phyloP scores from a whole-genome alignment of 1,284 basidiomycete genomes.

The Cutaneotrichosporon arboriforme region DNA sequence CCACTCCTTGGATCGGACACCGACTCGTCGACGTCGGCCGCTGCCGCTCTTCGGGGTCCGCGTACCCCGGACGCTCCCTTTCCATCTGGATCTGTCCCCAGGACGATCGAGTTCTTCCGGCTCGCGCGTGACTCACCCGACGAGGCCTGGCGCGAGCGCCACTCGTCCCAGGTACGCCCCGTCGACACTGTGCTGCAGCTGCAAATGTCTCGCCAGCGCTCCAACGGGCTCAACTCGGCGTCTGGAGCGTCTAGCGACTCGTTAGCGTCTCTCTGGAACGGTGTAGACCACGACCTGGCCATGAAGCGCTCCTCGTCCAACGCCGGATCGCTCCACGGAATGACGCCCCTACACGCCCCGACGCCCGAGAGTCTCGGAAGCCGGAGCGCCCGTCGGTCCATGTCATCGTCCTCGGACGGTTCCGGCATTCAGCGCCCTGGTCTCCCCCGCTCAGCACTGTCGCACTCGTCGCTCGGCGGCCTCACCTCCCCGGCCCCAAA shows the following conservation, averaged over 20 bases:
- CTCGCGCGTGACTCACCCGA: conserved; percentile 35
- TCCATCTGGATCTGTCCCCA: conserved; percentile 32
- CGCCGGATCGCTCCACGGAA: conserved; percentile 22
- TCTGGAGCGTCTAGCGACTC: conserved; percentile 25
- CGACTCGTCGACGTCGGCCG: conserved; percentile 30
- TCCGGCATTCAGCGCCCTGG: conserved; percentile 7
- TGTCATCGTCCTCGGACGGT: conserved; percentile 20
- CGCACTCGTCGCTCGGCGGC: conserved; percentile 34
- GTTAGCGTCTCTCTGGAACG: conserved; percentile 27
- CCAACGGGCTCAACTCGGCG: conserved; percentile 2
- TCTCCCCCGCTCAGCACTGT: conserved; percentile 30
- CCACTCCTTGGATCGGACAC: conserved; percentile 36
- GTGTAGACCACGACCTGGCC: conserved; percentile 14
- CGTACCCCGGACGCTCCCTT: not conserved
- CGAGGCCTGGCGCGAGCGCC: conserved; percentile 35
- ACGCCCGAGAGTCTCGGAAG: not conserved
- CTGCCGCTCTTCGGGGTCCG: conserved; percentile 2
- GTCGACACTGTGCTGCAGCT: not conserved
- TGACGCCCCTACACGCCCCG: conserved; percentile 24
- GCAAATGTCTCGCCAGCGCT: conserved; percentile 19
- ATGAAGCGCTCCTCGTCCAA: conserved; percentile 17
- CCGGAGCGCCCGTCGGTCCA: conserved; percentile 10
- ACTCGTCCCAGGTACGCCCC: conserved; percentile 4
- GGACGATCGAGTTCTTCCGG: conserved; percentile 37
- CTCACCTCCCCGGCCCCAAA: conserved; percentile 14